Evolutionary conservation across 805 yeast species (phyloP).

Genomic region (Lipomyces spencermartinsiae): DNA sequence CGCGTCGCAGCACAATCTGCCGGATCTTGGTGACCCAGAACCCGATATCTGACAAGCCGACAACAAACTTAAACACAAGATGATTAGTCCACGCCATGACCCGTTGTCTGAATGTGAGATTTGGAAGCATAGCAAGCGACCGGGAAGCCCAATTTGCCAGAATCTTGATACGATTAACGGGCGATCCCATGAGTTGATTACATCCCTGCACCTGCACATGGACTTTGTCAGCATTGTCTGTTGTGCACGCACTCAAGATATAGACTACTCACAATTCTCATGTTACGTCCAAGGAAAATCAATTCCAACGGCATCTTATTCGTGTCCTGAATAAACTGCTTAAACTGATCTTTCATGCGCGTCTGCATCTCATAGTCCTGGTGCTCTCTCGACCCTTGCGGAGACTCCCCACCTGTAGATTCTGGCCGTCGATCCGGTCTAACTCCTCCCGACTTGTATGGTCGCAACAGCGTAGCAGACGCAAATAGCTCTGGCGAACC

Average conservation of each 20-base stretch:
- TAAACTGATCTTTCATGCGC: conserved; percentile 55
- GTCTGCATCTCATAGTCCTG: conserved; percentile 52
- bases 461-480: conserved; percentile 59
- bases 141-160: conserved; percentile 62
- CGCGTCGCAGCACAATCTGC: conserved; percentile 46
- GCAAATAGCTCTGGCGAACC: conserved; percentile 68
- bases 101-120: conserved; percentile 7
- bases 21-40: conserved; percentile 48
- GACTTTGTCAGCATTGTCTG: background rate
- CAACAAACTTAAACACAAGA: conserved; percentile 18
- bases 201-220: conserved; percentile 54
- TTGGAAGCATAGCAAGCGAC: conserved; percentile 23
- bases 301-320: conserved; percentile 70
- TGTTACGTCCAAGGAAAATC: conserved; percentile 69
- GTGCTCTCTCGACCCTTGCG: background rate
- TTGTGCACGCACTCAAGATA: background rate
- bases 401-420: background rate
- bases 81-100: conserved; percentile 23
- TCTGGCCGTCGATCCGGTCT: conserved; percentile 31
- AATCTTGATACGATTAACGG: conserved; percentile 72
- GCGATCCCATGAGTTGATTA: conserved; percentile 70
- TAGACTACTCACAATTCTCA: conserved; percentile 62
- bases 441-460: conserved; percentile 46
- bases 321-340: conserved; percentile 63
- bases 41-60: conserved; percentile 37